These are phyloP conservation scores for Pythium diclinum DNA, from an alignment of 352 stramenopile species.

Conservation along the genomic window DNA sequence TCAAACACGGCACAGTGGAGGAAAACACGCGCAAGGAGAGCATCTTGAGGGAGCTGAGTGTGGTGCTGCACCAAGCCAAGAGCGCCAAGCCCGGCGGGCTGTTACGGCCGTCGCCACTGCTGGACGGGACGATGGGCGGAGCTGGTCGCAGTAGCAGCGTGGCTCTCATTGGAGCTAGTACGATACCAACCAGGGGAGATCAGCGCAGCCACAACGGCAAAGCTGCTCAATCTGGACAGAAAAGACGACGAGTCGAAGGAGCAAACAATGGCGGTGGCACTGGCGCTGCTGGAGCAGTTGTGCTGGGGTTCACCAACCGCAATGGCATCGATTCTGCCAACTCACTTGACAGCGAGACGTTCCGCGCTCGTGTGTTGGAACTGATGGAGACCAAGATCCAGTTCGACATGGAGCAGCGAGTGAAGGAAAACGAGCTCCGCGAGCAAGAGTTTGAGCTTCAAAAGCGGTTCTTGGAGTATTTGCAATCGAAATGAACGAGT, in stretches of 20 bases:
- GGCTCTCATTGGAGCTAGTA: background rate
- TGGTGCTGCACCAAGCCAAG: conserved; percentile 39
- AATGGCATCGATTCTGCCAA: background rate
- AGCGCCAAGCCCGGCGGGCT: conserved; percentile 36
- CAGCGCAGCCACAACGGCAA: background rate
- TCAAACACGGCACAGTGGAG: conserved; percentile 70
- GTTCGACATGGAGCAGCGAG: conserved; percentile 79
- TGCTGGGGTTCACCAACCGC: conserved; percentile 18
- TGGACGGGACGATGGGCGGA: conserved; percentile 14
- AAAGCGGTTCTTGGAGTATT: conserved; percentile 78
- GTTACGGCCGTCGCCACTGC: conserved; percentile 11
- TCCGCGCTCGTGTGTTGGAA: conserved; percentile 58
- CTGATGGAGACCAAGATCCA: conserved; percentile 81
- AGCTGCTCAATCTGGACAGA: conserved; percentile 8
- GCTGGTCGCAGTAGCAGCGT: background rate
- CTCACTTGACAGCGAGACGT: conserved; percentile 38
- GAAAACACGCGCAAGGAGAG: conserved; percentile 67
- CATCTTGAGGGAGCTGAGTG: conserved; percentile 61
- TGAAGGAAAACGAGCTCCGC: conserved; percentile 71
- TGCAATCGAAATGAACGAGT: conserved; percentile 62
- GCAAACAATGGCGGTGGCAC: background rate
- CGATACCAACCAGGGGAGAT: background rate
- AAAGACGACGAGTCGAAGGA: conserved; percentile 9
- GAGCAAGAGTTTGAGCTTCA: conserved; percentile 82
- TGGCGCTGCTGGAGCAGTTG: background rate